Percentiles rank a stretch among this genome's conserved stretches.
phyloP scores from a whole-genome alignment of 2,329 filamentous ascomycete species.

The Coleophoma cylindrospora region DNA sequence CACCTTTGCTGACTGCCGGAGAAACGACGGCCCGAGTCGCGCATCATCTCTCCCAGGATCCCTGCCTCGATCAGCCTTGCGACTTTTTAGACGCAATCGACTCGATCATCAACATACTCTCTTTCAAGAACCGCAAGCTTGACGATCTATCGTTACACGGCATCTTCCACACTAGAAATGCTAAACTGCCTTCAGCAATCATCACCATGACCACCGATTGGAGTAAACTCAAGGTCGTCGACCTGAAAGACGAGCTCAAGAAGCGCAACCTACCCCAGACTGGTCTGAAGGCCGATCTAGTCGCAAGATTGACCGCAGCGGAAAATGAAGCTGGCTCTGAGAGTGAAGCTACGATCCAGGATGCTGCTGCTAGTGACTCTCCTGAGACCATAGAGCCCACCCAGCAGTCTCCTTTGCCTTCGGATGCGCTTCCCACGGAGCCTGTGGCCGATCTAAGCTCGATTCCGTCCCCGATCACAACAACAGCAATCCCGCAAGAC shows the following conservation, averaged over 20 bases:
- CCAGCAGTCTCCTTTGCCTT: slow-evolving; percentile 3
- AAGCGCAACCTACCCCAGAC: slow-evolving; percentile 62
- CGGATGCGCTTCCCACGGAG: slow-evolving; percentile 2
- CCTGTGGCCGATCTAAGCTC: slow-evolving; percentile 1
- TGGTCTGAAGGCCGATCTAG: slow-evolving; percentile 67
- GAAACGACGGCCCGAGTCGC: too few relatives aligned
- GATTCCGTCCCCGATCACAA: background rate
- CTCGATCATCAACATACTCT: too few relatives aligned
- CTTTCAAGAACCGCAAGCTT: too few relatives aligned
- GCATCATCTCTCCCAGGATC: too few relatives aligned
- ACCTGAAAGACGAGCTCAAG: slow-evolving; percentile 72
- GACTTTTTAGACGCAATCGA: too few relatives aligned
- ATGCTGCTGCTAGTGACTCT: slow-evolving; percentile 15
- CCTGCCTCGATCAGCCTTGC: too few relatives aligned
- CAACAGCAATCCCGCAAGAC: background rate
- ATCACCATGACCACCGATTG: slow-evolving; percentile 41
- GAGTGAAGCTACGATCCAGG: slow-evolving; percentile 22
- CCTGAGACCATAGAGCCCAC: slow-evolving; percentile 16
- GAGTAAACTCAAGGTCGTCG: slow-evolving; percentile 63
- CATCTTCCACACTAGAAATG: slow-evolving; percentile 7
- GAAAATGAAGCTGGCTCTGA: slow-evolving; percentile 30
- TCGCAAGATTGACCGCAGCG: slow-evolving; percentile 54
- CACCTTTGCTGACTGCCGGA: too few relatives aligned
- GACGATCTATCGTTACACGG: too few relatives aligned
- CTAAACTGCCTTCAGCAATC: background rate